Evolutionary conservation across 495 filamentous ascomycete species (phyloP).

Genomic region (Penicillium parvum): DNA sequence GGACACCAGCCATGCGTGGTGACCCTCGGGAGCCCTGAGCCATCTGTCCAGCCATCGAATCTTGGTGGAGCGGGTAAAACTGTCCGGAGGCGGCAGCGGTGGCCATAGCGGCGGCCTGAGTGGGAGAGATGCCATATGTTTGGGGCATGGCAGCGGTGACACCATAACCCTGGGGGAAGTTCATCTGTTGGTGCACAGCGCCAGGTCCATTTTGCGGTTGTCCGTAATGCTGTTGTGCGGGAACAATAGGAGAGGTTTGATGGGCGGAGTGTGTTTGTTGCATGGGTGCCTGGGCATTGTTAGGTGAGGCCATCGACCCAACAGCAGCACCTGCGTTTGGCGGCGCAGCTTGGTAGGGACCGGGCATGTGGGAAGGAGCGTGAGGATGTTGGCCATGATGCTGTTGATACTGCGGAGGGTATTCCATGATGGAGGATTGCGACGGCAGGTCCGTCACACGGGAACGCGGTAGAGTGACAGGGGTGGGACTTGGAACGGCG

Average conservation of each 20-base stretch:
- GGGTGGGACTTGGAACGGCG: conserved; percentile 1
- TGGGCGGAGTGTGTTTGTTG: conserved; percentile 45
- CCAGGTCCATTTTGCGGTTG: conserved; percentile 45
- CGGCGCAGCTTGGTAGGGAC: conserved; percentile 43
- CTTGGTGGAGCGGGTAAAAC: conserved; percentile 47
- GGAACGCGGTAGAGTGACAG: conserved; percentile 23
- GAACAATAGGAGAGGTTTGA: conserved; percentile 51
- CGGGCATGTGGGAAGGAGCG: conserved; percentile 46
- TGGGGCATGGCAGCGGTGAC: conserved; percentile 47
- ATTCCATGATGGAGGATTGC: conserved; percentile 46
- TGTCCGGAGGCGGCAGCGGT: conserved; percentile 53
- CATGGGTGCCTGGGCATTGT: conserved; percentile 49
- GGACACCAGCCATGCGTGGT: conserved; percentile 47
- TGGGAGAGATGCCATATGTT: conserved; percentile 47
- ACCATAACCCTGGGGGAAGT: conserved; percentile 49
- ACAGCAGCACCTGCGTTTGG: conserved; percentile 44
- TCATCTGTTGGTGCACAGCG: conserved; percentile 48
- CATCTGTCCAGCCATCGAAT: conserved; percentile 47
- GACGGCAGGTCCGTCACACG: conserved; percentile 27
- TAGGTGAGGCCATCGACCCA: conserved; percentile 49
- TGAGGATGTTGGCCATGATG: conserved; percentile 53
- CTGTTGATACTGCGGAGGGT: conserved; percentile 52
- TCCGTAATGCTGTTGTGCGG: conserved; percentile 51
- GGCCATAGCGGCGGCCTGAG: conserved; percentile 53
- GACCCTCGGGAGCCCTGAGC: conserved; percentile 45